Evolutionary conservation across 2,329 filamentous ascomycete genomes (phyloP), one percentile per base, ranked within the genome.

Genomic region (Pestalotiopsis sp.): DNA sequence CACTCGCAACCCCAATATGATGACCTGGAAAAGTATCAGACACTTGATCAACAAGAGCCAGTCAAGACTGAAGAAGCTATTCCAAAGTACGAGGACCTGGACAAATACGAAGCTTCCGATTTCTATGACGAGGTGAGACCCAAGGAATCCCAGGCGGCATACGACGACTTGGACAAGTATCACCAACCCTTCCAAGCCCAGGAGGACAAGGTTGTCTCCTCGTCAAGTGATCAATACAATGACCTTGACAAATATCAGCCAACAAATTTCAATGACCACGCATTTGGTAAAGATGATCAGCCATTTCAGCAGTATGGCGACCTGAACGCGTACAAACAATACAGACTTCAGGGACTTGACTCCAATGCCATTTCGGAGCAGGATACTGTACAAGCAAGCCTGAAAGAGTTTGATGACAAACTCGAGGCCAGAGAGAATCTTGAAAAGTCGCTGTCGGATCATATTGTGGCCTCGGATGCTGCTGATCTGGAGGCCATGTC

Each of bases 151-250:
- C 67, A 77, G 20, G 71, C 75, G 36, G 73, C 79, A 65, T 82
- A 84, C 67, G 76, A 83, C 2, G 84, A 87, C 62, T 73, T 86
- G 60, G 71, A 79, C 67, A 75, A 80, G 56, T 84, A 84, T 68
- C 76, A 75, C 68, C 71, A 76, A 14, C 49, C 41, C 25, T 58
- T 57, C 25, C 36, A 60, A 13, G 79, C 84, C 36, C 75, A 82
- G 25, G 70, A 72, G 9, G 67, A 68, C 41, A 70, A 73, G 25
- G 70, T 74, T 58, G 70, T 69, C 3, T 65, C 72, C 13, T 73
- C 73, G 59, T 69, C 57, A 57, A 67, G 13, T 58, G 66, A 45
- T 63, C 75, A 74, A 3, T 82, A 83, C 61, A 74, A 79, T 4
- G 83, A 85, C 69, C 73, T 85, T 60, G 74, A 77, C 66, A 76